A percentile compares a stretch with the other conserved stretches of the same genome.
phyloP scores from a whole-genome alignment of 805 yeast genomes.

The Wickerhamomyces hampshirensis region DNA sequence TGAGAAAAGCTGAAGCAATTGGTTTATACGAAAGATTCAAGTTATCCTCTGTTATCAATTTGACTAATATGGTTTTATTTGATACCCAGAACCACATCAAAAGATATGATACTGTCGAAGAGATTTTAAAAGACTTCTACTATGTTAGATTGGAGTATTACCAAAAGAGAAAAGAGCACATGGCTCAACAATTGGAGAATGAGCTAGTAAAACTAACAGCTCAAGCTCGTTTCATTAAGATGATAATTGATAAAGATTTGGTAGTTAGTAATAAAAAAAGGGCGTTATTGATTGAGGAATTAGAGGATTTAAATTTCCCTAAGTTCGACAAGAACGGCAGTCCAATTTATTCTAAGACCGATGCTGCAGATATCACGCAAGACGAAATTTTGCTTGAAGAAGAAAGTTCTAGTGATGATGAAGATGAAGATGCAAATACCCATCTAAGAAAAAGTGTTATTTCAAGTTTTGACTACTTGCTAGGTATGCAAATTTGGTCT shows the following conservation, averaged over 20 bases:
- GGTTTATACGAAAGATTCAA: conserved; percentile 87
- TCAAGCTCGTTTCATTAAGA: conserved; percentile 87
- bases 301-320: conserved; percentile 66
- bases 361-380: conserved; percentile 22
- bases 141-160: conserved; percentile 83
- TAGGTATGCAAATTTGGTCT: conserved; percentile 93
- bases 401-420: conserved; percentile 36
- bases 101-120: conserved; percentile 69
- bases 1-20: conserved; percentile 67
- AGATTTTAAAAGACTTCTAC: conserved; percentile 80
- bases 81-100: conserved; percentile 85
- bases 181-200: conserved; percentile 64
- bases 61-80: conserved; percentile 93
- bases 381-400: conserved; percentile 35
- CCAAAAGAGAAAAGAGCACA: conserved; percentile 82
- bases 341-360: conserved; percentile 45
- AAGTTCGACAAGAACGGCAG: conserved; percentile 67
- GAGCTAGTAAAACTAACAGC: conserved; percentile 69
- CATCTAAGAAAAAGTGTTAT: conserved; percentile 45
- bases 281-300: conserved; percentile 54
- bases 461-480: conserved; percentile 76
- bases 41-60: conserved; percentile 58
- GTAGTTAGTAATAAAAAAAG: conserved; percentile 72
- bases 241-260: conserved; percentile 76
- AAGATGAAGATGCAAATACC: conserved; percentile 31